Base-by-base conservation (phyloP, 805 yeast genomes). In the Metschnikowia picachoensis region DNA sequence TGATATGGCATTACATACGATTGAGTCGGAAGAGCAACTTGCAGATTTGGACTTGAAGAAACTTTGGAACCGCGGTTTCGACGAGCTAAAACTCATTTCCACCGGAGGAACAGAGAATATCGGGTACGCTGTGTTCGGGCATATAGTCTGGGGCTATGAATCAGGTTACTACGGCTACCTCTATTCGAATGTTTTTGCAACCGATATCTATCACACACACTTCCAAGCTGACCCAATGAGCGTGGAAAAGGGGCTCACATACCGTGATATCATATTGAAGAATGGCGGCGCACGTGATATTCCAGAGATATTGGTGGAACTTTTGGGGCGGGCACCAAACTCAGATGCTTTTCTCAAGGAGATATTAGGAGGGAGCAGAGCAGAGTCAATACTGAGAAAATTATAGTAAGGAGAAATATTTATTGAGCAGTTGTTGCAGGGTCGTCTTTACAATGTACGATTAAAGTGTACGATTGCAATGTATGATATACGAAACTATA, bases 121-220 rank as follows among this genome's bases (percentile, higher is more conserved):
- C 48, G 94, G 92, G 3, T 86, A 78, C 58, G 80, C 83, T 30
- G 80, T 89, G 0, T 87, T 87, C 61, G 88, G 87, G 2, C 96
- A 88, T 61, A 74, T 78, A 43, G 78, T 86, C 62, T 89, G 88
- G 35, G 91, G 95, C 17, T 88, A 88, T 63, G 91, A 86, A 46
- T 82, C 91, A 11, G 90, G 90, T 6, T 88, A 88, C 66, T 88
- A 88, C 58, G 95, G 95, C 1, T 88, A 88, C 63, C 65, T 87
- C 67, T 88, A 88, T 83, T 85, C 94, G 2, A 82, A 82, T 58
- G 95, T 87, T n/a, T 88, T 83, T 70, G 94, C 95, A 1, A 78
- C 87, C 8, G 96, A 88, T 63, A 85, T 88, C 61, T 87, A 77
- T 68, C 80, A 85, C 62, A 67, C 87, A 4, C 76, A 78, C 57